phyloP scores from a whole-genome alignment of 1,284 basidiomycete genomes.

The Cryptococcus sp. region DNA sequence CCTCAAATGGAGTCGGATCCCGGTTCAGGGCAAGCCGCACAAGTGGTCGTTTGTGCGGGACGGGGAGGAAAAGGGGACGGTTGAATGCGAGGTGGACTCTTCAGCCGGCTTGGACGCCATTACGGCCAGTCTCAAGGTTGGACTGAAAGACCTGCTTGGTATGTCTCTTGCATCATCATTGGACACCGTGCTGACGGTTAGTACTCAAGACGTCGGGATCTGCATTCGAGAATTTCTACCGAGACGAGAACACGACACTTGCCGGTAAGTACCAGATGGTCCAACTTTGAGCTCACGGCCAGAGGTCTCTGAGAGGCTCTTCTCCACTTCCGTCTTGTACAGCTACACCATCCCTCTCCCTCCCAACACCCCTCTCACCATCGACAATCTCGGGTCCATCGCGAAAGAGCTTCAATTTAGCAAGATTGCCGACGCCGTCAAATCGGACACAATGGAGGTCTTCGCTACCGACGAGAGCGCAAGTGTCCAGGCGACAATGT shows the following conservation, averaged over 20 bases:
- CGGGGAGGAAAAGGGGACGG: conserved; percentile 78
- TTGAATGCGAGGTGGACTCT: conserved; percentile 64
- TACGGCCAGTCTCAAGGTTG: conserved; percentile 59
- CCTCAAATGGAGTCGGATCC: conserved; percentile 80
- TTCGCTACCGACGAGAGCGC: conserved; percentile 87
- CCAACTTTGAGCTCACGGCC: neutral
- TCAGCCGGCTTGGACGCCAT: conserved; percentile 52
- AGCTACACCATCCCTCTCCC: conserved; percentile 58
- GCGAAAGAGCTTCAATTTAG: conserved; percentile 58
- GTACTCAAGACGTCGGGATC: conserved; percentile 89
- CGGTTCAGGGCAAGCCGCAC: conserved; percentile 55
- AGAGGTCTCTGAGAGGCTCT: conserved; percentile 76
- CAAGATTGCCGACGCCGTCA: conserved; percentile 53
- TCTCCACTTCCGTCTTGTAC: conserved; percentile 76
- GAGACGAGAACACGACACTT: conserved; percentile 85
- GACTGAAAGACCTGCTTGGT: conserved; percentile 74
- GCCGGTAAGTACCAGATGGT: conserved; percentile 40
- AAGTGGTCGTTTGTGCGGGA: conserved; percentile 79
- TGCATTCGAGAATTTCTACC: conserved; percentile 73
- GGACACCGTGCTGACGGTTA: conserved; percentile 38
- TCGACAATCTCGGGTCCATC: conserved; percentile 50
- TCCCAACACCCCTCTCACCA: conserved; percentile 50
- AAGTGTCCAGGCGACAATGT: conserved; percentile 84
- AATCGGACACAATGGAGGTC: conserved; percentile 65
- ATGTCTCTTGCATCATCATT: conserved; percentile 21